Conservation (phyloP, 1,139 yeast species). For the Yamadazyma jaroonii region DNA sequence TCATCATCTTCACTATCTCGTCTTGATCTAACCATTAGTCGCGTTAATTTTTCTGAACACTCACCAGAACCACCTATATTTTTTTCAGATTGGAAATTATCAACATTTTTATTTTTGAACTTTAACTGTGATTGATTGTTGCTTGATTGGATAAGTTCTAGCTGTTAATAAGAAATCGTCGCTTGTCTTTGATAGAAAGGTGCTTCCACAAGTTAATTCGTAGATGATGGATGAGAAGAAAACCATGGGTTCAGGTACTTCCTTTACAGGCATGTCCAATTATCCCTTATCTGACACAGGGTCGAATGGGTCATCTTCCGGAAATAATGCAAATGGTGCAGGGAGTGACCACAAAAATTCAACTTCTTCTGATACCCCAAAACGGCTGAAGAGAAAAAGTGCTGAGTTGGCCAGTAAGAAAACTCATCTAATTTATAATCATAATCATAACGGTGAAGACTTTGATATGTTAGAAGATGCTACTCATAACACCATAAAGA, state of each 20-base stretch:
- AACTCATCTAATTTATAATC: conserved; percentile 11
- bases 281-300: too few species aligned
- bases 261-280: too few species aligned
- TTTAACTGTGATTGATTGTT: too few species aligned
- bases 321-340: not conserved
- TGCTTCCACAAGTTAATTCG: too few species aligned
- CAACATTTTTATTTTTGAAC: not conserved
- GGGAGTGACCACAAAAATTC: not conserved
- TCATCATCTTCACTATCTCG: not conserved
- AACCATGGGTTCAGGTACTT: too few species aligned
- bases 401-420: conserved; percentile 15
- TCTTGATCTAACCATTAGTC: conserved; percentile 1
- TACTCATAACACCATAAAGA: too few species aligned
- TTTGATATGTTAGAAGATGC: too few species aligned
- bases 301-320: not conserved
- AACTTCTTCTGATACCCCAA: not conserved
- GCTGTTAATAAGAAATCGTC: too few species aligned
- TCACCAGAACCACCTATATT: conserved; percentile 1
- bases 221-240: too few species aligned
- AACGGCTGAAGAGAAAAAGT: conserved; percentile 13
- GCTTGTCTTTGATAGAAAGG: too few species aligned
- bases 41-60: not conserved
- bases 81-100: not conserved
- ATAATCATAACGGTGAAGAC: not conserved
- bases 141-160: too few species aligned